Evolutionary conservation across 495 filamentous ascomycete genomes (phyloP).

Genomic region (Staphylotrichum tortipilum): DNA sequence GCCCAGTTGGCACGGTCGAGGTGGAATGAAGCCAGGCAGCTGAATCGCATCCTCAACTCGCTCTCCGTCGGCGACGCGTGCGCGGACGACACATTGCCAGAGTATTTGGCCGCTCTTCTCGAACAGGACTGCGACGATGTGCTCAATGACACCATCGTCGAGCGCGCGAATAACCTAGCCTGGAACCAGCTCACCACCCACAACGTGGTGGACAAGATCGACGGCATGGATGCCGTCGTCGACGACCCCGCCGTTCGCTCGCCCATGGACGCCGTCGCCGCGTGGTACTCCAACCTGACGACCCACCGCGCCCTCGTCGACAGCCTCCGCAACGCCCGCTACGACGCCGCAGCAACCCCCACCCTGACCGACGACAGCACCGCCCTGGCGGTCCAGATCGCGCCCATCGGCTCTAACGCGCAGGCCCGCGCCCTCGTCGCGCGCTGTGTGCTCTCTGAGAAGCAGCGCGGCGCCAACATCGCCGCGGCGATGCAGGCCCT

Average conservation of each 20-base stretch:
- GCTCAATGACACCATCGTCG: conserved; percentile 64
- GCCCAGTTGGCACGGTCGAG: conserved; percentile 57
- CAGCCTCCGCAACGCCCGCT: conserved; percentile 39
- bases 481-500: conserved; percentile 46
- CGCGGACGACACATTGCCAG: conserved; percentile 57
- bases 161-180: conserved; percentile 82
- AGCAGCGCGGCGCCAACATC: conserved; percentile 47
- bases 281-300: conserved; percentile 79
- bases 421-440: conserved; percentile 73
- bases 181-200: conserved; percentile 73
- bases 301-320: conserved; percentile 60
- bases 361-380: conserved; percentile 49
- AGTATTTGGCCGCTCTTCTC: conserved; percentile 64
- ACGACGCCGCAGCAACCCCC: conserved; percentile 26
- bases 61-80: conserved; percentile 34
- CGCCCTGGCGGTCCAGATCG: conserved; percentile 59
- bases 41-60: conserved; percentile 52
- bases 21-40: conserved; percentile 69
- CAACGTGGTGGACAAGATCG: conserved; percentile 51
- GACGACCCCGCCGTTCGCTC: conserved; percentile 81
- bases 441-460: conserved; percentile 48
- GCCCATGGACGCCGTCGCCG: conserved; percentile 79
- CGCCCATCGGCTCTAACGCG: conserved; percentile 69
- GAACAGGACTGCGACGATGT: conserved; percentile 72
- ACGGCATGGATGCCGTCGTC: conserved; percentile 73